These are phyloP conservation scores for Abrus pulchellus DNA, from an alignment of 306 rosid genomes.

Conservation along the genomic window DNA sequence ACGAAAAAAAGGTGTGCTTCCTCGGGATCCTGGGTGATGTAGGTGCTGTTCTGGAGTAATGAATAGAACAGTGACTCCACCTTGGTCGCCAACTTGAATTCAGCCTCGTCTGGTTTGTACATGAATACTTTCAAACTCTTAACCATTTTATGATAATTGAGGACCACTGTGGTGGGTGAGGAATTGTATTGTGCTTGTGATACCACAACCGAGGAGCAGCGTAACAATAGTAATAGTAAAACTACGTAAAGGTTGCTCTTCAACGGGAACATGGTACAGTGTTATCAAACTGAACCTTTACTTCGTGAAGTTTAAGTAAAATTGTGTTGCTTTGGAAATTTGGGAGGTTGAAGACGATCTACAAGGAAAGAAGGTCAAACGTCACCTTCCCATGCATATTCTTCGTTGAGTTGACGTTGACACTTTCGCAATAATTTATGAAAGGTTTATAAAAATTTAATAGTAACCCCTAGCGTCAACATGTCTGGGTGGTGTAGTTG, in stretches of 20 bases:
- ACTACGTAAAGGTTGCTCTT: slow-evolving; percentile 6
- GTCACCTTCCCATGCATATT: not conserved
- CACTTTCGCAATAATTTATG: too few relatives aligned
- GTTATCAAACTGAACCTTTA: not conserved
- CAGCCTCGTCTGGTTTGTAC: slow-evolving; percentile 54
- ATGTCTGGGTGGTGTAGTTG: slow-evolving; percentile 80
- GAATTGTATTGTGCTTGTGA: slow-evolving; percentile 20
- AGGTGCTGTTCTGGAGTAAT: slow-evolving; percentile 56
- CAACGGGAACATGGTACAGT: not conserved
- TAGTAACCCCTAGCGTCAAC: too few relatives aligned
- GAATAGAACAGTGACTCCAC: slow-evolving; percentile 63
- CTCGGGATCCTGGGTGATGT: slow-evolving; percentile 54
- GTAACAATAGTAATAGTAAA: not conserved
- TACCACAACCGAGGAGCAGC: not conserved
- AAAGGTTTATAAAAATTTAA: too few relatives aligned
- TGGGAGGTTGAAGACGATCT: slow-evolving; percentile 18
- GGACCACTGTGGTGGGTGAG: slow-evolving; percentile 57
- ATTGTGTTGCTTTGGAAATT: not conserved
- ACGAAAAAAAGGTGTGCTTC: slow-evolving; percentile 75
- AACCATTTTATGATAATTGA: slow-evolving; percentile 66
- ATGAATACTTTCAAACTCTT: slow-evolving; percentile 60
- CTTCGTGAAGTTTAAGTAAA: not conserved
- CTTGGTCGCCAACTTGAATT: slow-evolving; percentile 46
- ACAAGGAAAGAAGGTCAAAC: not conserved
- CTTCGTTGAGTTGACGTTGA: too few relatives aligned